These are phyloP conservation scores for Nyssa sinensis DNA, from an alignment of 148 eudicot species.

Conservation along the genomic window DNA sequence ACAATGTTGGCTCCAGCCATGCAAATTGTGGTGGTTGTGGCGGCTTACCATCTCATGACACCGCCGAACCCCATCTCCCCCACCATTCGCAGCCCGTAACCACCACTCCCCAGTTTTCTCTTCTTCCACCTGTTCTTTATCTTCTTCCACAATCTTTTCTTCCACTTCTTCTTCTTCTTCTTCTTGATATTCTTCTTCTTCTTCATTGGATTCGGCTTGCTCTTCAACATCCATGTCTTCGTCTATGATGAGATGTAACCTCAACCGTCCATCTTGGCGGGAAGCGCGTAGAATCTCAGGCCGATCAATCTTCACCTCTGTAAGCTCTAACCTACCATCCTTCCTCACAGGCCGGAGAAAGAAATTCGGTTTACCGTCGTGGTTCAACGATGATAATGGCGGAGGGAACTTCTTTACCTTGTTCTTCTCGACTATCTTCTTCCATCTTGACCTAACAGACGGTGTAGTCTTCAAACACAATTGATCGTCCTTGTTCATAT, in stretches of 20 bases:
- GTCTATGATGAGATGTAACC: slow-evolving; percentile 32
- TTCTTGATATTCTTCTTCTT: neutral
- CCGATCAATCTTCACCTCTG: slow-evolving; percentile 36
- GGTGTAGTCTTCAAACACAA: neutral
- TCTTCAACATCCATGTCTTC: slow-evolving; percentile 12
- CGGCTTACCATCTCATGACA: slow-evolving; percentile 21
- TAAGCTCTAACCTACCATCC: slow-evolving; percentile 52
- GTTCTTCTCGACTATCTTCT: slow-evolving; percentile 10
- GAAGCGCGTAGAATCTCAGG: slow-evolving; percentile 45
- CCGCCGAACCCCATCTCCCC: slow-evolving; percentile 24
- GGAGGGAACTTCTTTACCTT: slow-evolving; percentile 47
- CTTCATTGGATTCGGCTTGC: neutral
- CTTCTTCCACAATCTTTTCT: neutral
- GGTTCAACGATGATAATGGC: slow-evolving; percentile 48
- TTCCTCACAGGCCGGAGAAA: slow-evolving; percentile 39
- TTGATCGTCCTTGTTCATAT: neutral
- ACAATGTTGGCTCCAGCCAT: slow-evolving; percentile 31
- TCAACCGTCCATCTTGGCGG: slow-evolving; percentile 56
- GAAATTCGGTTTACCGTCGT: slow-evolving; percentile 40
- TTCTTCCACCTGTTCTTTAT: neutral
- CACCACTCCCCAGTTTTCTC: slow-evolving; percentile 15
- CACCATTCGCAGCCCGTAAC: slow-evolving; percentile 10
- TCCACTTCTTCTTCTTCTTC: slow-evolving; percentile 10
- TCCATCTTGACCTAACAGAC: neutral
- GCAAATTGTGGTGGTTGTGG: slow-evolving; percentile 20